These are phyloP conservation scores for Tetrapisispora namnaoensis DNA, from an alignment of 805 yeast genomes.

Conservation along the genomic window DNA sequence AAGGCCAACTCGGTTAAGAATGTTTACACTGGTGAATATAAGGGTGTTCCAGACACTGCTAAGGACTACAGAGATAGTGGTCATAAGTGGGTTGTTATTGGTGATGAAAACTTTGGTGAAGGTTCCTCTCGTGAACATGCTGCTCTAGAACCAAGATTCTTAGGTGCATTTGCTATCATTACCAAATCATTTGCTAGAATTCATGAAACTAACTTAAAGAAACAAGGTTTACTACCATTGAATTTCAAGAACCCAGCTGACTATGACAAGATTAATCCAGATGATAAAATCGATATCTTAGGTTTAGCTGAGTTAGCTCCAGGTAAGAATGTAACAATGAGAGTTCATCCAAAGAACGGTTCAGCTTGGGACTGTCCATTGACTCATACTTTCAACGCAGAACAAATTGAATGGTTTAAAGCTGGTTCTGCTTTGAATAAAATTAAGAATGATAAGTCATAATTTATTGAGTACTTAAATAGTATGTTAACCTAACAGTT, in stretches of 20 bases:
- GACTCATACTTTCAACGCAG: conserved; percentile 91
- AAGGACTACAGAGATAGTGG: conserved; percentile 90
- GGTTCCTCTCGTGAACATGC: conserved; percentile 99
- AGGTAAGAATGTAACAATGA: conserved; percentile 80
- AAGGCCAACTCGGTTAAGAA: conserved; percentile 89
- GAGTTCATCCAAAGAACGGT: conserved; percentile 64
- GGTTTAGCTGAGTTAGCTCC: conserved; percentile 85
- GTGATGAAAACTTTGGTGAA: conserved; percentile 98
- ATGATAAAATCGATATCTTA: conserved; percentile 77
- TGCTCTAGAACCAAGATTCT: conserved; percentile 98
- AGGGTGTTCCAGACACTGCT: conserved; percentile 96
- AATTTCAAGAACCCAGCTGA: conserved; percentile 83
- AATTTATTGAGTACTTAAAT: background rate
- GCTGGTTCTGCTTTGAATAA: conserved; percentile 98
- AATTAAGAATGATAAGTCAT: conserved; percentile 20
- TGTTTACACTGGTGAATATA: conserved; percentile 83
- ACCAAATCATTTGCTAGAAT: conserved; percentile 98
- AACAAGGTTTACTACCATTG: conserved; percentile 97
- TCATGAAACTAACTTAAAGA: conserved; percentile 99
- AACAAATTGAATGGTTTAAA: conserved; percentile 99
- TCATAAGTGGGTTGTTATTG: conserved; percentile 92
- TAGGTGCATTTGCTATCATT: conserved; percentile 96
- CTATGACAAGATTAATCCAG: conserved; percentile 88
- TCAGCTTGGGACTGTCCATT: conserved; percentile 80
- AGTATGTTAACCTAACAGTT: background rate